phyloP scores from a whole-genome alignment of 73 alveolate genomes.

The Tetrahymena thermophila region DNA sequence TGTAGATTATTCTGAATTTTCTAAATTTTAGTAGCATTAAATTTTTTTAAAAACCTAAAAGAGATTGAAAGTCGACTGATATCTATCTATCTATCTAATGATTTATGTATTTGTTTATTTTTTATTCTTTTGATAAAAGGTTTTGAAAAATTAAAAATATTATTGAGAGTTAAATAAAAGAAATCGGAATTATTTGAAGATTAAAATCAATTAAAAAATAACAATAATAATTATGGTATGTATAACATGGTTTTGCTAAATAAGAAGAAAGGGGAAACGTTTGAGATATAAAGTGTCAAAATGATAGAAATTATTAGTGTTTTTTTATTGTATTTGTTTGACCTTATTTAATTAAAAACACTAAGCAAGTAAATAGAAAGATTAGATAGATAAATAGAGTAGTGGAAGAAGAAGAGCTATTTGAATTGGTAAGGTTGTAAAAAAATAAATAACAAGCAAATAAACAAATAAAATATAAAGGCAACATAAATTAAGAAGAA shows the following conservation, averaged over 20 bases:
- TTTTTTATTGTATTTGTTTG: background rate
- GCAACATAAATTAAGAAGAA: background rate
- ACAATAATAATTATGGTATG: too few relatives aligned
- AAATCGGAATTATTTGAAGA: background rate
- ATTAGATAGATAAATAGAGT: background rate
- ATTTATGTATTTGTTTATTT: too few relatives aligned
- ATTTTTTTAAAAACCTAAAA: too few relatives aligned
- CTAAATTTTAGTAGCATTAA: background rate
- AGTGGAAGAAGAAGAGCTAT: background rate
- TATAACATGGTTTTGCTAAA: background rate
- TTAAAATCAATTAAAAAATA: too few relatives aligned
- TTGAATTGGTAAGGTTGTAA: background rate
- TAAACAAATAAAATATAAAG: background rate
- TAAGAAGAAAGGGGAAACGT: background rate
- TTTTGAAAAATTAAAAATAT: background rate
- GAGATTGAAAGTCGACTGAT: background rate
- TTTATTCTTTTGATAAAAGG: background rate
- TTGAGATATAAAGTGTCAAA: background rate
- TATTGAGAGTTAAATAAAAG: background rate
- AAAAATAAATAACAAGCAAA: background rate
- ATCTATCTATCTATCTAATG: background rate
- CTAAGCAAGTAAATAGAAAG: background rate
- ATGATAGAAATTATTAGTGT: background rate
- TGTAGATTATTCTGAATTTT: background rate
- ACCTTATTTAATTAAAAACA: too few relatives aligned